Conservation (phyloP, 2,329 filamentous ascomycete species). For the Penicillium glabrum region DNA sequence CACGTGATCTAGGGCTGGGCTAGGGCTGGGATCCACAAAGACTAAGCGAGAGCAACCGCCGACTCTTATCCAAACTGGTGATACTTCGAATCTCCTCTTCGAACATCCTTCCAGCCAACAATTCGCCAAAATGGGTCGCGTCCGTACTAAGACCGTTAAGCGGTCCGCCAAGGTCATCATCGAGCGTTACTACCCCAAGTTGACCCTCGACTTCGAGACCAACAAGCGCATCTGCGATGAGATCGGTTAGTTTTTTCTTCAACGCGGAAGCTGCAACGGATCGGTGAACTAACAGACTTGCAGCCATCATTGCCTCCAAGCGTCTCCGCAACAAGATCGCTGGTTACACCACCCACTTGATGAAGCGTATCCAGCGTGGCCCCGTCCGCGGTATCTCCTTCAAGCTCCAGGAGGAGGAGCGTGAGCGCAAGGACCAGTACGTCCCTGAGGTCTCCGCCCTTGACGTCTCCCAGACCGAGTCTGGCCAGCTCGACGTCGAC, state of each 20-base stretch:
- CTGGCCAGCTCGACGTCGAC: conserved; percentile 91
- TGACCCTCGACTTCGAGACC: conserved; percentile 99
- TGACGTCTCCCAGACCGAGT: conserved; percentile 94
- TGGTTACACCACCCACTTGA: conserved; percentile 96
- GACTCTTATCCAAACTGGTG: conserved; percentile 13
- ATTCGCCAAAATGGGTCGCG: conserved; percentile 52
- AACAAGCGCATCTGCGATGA: conserved; percentile 99
- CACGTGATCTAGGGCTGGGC: conserved; percentile 19
- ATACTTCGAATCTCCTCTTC: conserved; percentile 11
- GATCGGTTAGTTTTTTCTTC: conserved; percentile 52
- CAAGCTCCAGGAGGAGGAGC: conserved; percentile 99
- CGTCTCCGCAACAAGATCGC: conserved; percentile 99
- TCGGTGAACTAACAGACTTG: neutral
- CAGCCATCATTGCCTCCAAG: conserved; percentile 96
- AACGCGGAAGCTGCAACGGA: neutral
- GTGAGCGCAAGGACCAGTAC: conserved; percentile 99
- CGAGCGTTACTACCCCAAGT: conserved; percentile 95
- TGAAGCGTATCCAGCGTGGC: conserved; percentile 99
- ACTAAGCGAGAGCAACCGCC: conserved; percentile 25
- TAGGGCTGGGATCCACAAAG: conserved; percentile 25
- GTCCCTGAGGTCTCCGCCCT: conserved; percentile 98
- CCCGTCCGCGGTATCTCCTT: conserved; percentile 99
- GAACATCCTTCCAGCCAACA: conserved; percentile 35
- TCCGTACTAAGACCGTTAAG: conserved; percentile 65
- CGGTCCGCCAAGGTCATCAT: conserved; percentile 99